Percentiles rank a stretch among this genome's conserved stretches.
These are phyloP conservation scores for Penicillium sp. DNA, from an alignment of 2,329 filamentous ascomycete species.

Conservation along the genomic window DNA sequence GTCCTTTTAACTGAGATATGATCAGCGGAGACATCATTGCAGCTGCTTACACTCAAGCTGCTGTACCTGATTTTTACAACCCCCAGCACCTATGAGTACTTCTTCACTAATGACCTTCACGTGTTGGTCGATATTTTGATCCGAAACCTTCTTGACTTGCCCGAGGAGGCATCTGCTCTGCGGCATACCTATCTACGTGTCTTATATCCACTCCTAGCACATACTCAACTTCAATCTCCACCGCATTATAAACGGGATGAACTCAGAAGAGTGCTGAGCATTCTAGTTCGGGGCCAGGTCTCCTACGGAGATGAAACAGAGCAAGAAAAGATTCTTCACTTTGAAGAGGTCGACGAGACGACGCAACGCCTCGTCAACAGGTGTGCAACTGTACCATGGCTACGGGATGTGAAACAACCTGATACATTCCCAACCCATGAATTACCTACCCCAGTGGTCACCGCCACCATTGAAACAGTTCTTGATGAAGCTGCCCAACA, in stretches of 20 bases:
- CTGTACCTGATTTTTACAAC: slow-evolving; percentile 96
- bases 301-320: slow-evolving; percentile 54
- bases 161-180: slow-evolving; percentile 73
- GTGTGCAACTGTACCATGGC: slow-evolving; percentile 53
- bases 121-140: slow-evolving; percentile 96
- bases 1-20: slow-evolving; percentile 13
- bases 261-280: slow-evolving; percentile 73
- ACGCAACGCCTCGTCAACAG: slow-evolving; percentile 52
- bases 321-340: slow-evolving; percentile 51
- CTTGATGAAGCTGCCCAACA: slow-evolving; percentile 17
- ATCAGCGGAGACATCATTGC: slow-evolving; percentile 80
- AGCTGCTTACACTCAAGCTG: slow-evolving; percentile 94
- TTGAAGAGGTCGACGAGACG: slow-evolving; percentile 55
- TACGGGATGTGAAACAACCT: slow-evolving; percentile 37
- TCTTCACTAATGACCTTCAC: slow-evolving; percentile 95
- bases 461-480: slow-evolving; percentile 25
- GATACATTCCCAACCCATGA: slow-evolving; percentile 20
- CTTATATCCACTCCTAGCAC: slow-evolving; percentile 83
- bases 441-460: slow-evolving; percentile 10
- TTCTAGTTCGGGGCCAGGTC: slow-evolving; percentile 75
- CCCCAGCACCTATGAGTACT: slow-evolving; percentile 90
- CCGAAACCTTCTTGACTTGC: slow-evolving; percentile 92
- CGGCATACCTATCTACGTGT: slow-evolving; percentile 95
- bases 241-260: slow-evolving; percentile 93
- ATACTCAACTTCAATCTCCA: slow-evolving; percentile 85